Base-by-base conservation (phyloP, 495 filamentous ascomycete species). In the Penicillium crystallinum region DNA sequence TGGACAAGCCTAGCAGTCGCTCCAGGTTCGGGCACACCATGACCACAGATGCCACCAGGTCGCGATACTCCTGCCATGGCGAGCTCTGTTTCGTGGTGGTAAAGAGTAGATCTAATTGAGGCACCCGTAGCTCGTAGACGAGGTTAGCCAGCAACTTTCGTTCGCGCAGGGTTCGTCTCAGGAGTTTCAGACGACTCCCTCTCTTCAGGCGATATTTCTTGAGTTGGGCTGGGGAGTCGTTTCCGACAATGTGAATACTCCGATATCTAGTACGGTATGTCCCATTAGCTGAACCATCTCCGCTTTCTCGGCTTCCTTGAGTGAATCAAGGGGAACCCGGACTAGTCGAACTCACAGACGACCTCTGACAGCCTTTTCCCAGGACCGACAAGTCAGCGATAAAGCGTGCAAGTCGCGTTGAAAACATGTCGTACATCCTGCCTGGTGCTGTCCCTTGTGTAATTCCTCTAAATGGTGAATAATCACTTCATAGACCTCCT, bases 1-100 rank as follows among this genome's bases (percentile, higher is more conserved):
- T 78, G 59, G 87, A 82, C 55, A 85, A 81, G 2, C 90, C 90
- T 30, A 83, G 66, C 15, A 95, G 69, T 36, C 79, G 75, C 62
- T 95, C 89, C 34, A 97, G 69, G 62, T 93, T 92, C 9, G 89
- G 89, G 62, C 90, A 96, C 5, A 85, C 81, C 85, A 91, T 91
- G 25, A 96, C 81, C 23, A 97, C 69, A 6, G 88, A 90, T 5
- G 89, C 87, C 4, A 91, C 75, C 30, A 88, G 52, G 56, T 91
- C 82, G 27, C 87, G 78, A 54, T 89, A 86, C 46, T 85, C 77
- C 40, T 81, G 78, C 60, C 75, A 65, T 62, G 78, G 69, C 7
- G 69, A 63, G 36, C 66, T 77, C 27, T 64, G 64, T 57, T 68
- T 75, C 17, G 72, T 72, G 8, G 70, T 75, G 15, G 81, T 81